phyloP scores from a whole-genome alignment of 176 grass and related monocot genomes.

The Juncus effusus region DNA sequence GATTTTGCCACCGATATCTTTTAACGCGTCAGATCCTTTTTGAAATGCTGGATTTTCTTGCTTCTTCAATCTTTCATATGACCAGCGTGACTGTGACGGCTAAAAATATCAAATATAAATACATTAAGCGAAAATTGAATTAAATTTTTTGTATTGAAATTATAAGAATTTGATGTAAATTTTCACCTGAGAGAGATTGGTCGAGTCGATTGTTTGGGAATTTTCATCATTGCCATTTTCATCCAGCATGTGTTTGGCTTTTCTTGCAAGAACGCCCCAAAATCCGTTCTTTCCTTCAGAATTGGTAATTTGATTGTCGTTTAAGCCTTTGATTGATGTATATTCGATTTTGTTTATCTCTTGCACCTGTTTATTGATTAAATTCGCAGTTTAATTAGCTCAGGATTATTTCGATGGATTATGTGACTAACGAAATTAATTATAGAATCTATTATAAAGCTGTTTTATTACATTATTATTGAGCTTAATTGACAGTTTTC shows the following conservation, averaged over 20 bases:
- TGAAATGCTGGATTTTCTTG: conserved; percentile 45
- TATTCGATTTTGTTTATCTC: conserved; percentile 36
- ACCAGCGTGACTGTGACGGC: conserved; percentile 48
- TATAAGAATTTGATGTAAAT: conserved; percentile 6
- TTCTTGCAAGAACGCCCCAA: conserved; percentile 56
- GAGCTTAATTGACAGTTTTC: background rate
- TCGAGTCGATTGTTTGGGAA: conserved; percentile 11
- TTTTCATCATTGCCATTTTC: conserved; percentile 34
- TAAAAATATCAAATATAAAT: conserved; percentile 3
- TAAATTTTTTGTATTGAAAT: background rate
- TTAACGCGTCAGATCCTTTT: conserved; percentile 39
- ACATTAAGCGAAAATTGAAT: background rate
- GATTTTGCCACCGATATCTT: conserved; percentile 82
- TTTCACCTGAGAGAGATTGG: conserved; percentile 26
- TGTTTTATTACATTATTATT: too few species aligned
- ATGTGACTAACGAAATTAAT: too few species aligned
- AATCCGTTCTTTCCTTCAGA: conserved; percentile 46
- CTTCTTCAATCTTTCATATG: conserved; percentile 46
- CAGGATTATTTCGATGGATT: too few species aligned
- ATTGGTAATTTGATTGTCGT: conserved; percentile 18
- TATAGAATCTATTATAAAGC: too few species aligned
- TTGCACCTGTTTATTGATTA: conserved; percentile 21
- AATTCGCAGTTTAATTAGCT: too few species aligned
- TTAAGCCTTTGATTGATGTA: conserved; percentile 37
- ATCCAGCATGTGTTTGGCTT: conserved; percentile 67